Base-by-base conservation (phyloP, 345 rosid species). In the Bretschneidera sinensis region DNA sequence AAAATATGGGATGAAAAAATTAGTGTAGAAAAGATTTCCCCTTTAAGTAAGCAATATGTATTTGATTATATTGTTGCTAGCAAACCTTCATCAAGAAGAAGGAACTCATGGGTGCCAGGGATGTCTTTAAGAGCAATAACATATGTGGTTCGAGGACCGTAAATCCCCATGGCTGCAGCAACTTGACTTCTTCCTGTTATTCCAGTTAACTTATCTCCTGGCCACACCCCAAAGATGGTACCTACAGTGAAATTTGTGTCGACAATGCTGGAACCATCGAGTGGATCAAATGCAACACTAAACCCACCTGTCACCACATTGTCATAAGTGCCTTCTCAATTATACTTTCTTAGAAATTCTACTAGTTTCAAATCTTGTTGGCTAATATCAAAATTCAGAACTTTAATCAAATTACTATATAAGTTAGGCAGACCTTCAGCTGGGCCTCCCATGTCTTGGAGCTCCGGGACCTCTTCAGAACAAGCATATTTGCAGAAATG, bases 161-260 rank as follows among this genome's bases (percentile, higher is more conserved):
- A 94, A 56, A 89, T 82, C 48, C 97, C 99, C 99, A 90, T 94
- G 21, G 95, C 96, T 43, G 98, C 89, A 48, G 98, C 95, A 35
- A 79, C 98, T 79, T 89, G 96, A 66, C 89, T 96, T 71, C 81
- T 79, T 70, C 98, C 91, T 1, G 79, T 89, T 34, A 89, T 71
- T 20, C 98, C 98, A 0, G 82, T 89, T 62, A 89, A 69, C 78
- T 89, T 89, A 60, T 89, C 98, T 23, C 98, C 99, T 33, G 99
- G 91, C 99, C 99, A 94, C 63, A 90, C 99, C 2, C 99, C 99
- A 16, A 94, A 94, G 58, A 94, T 94, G 66, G 99, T 94, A 54
- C 96, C 98, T 10, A 87, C 95, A 0, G 95, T 85, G 78, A 90
- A 90, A 60, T 90, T 87, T 2, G 97, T 85, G 74, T 90, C 97